Base-by-base conservation (phyloP, 1,284 basidiomycete genomes). In the Afroboletus lepidellus region DNA sequence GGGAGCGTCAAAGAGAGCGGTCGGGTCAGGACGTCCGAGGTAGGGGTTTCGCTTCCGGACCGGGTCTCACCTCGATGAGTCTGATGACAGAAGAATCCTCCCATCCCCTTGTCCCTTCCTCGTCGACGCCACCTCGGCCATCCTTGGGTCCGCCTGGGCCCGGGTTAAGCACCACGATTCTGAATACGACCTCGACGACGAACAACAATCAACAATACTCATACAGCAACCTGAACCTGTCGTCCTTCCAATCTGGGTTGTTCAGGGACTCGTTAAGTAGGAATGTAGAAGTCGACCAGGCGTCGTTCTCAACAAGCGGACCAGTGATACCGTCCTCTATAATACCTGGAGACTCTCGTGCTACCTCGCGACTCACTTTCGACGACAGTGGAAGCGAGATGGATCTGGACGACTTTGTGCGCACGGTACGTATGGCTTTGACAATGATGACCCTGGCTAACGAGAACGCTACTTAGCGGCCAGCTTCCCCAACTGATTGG, bases 351-450 rank as follows among this genome's bases (percentile, higher is more conserved):
- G 59, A 54, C 1, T 60, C 59, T 55, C 55, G 42, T 21, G 11
- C 51, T 39, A 9, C 37, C 18, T 55, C 64, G 7, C 51, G 46
- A 49, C 30, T 59, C 5, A 41, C 48, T 15, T 51, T 59, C 21
- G 69, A 69, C 6, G 69, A 70, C 48, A 69, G 62, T 41, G 69
- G 44, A 45, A 65, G 66, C 9, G 67, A 67, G 4, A 63, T 69
- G 60, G 69, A 67, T 47, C 44, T 61, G 25, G 69, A 65, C 18
- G 54, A 62, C 18, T 46, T 57, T 15, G 32, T 57, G 39, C 51
- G 39, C 38, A 54, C 43, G 2, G 64, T 66, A 29, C 5, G 61
- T 54, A 12, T 1, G 37, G 11, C 33, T 42, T 53, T 3, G 16
- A 41, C 3, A 5, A n/a, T 44, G 18, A 15, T 44, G 11, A 41